Conservation (phyloP, 805 yeast species). For the Wickerhamomyces queroliae region DNA sequence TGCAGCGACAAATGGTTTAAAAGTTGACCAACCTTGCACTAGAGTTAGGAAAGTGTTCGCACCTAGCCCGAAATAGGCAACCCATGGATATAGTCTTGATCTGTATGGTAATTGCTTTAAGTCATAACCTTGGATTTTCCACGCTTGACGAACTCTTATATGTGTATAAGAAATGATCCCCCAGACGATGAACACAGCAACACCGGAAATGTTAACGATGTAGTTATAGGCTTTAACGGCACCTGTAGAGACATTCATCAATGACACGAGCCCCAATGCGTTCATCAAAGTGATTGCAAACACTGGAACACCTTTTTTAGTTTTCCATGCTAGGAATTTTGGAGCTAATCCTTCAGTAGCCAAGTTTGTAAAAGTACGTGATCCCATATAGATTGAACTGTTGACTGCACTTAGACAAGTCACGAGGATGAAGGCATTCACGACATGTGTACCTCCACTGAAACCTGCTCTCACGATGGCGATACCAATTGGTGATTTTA, state of each 20-base stretch:
- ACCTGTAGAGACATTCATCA: conserved; percentile 46
- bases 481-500: conserved; percentile 67
- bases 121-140: conserved; percentile 57
- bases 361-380: conserved; percentile 59
- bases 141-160: conserved; percentile 61
- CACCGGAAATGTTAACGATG: conserved; percentile 68
- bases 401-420: conserved; percentile 68
- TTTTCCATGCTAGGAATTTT: conserved; percentile 41
- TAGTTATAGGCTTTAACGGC: conserved; percentile 61
- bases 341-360: conserved; percentile 62
- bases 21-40: conserved; percentile 46
- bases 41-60: conserved; percentile 35
- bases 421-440: conserved; percentile 64
- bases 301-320: conserved; percentile 58
- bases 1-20: conserved; percentile 42
- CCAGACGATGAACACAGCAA: conserved; percentile 74
- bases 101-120: conserved; percentile 66
- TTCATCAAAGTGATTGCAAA: conserved; percentile 54
- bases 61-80: conserved; percentile 34
- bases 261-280: conserved; percentile 56
- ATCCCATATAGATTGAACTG: conserved; percentile 63
- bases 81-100: conserved; percentile 46
- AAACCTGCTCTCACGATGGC: conserved; percentile 70
- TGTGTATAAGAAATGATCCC: conserved; percentile 57
- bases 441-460: conserved; percentile 54